Conservation (phyloP, 768 basidiomycete genomes). For the Agrocybe praecox region DNA sequence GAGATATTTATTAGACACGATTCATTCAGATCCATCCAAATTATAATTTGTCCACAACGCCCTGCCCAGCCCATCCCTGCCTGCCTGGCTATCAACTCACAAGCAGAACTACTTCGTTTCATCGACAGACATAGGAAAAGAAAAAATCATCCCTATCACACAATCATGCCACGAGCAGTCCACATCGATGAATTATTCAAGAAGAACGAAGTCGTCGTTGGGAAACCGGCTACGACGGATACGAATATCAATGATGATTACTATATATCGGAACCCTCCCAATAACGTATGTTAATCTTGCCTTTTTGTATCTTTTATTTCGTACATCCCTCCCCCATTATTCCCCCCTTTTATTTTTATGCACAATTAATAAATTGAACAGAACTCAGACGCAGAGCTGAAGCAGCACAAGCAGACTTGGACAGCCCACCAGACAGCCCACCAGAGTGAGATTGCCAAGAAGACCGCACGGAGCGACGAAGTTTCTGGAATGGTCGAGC, state of each 20-base stretch:
- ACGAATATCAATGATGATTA: constrained; percentile 25
- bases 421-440: not conserved
- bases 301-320: not conserved
- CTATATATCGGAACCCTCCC: constrained; percentile 16
- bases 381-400: not conserved
- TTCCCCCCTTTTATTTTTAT: no score
- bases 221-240: constrained; percentile 16
- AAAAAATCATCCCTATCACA: no score
- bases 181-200: constrained; percentile 23
- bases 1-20: no score
- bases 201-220: constrained; percentile 22
- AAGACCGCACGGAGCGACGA: not conserved
- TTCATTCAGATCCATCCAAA: no score
- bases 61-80: no score
- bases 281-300: constrained; percentile 13
- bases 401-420: not conserved
- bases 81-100: no score
- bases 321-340: no score
- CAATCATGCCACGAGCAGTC: constrained; percentile 21
- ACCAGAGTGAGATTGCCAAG: not conserved
- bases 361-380: no score
- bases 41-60: no score
- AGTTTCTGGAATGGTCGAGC: not conserved
- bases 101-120: no score
- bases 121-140: no score